Evolutionary conservation across 805 yeast genomes (phyloP), one percentile per base, ranked within the genome.

Genomic region (Zygosaccharomyces gambellarensis): DNA sequence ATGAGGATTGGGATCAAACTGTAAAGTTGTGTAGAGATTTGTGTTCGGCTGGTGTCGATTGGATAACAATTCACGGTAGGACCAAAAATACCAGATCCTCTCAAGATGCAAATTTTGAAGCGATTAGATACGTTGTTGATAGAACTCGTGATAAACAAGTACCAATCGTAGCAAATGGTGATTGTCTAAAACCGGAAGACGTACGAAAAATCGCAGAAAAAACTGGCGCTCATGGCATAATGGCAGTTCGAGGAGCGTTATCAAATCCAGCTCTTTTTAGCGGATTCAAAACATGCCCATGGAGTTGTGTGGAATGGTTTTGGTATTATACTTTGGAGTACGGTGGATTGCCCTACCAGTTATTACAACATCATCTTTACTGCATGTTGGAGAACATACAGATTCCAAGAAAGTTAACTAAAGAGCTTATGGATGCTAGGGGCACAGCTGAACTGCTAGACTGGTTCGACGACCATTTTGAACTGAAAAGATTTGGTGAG

Each of bases 161-260:
- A 0, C 98, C 97, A 0, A 90, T 94, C 1, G 85, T 94, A n/a
- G 97, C 98, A 2, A 94, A 94, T 62, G 99, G 99, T n/a, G 98
- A 94, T 67, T 90, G 96, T 61, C 85, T 85, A 60, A 63, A 77
- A 0, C 68, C 81, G 22, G 70, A 73, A 14, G 96, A 89, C 63
- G 83, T 86, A n/a, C 59, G 71, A 39, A 62, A 65, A 17, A 90
- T 92, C 25, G 79, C 80, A 0, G 70, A 77, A 10, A 64, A 64
- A 45, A 90, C 98, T 0, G 85, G 85, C 1, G 89, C 81, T 36
- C 94, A 88, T 63, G 99, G 98, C 6, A 86, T 94, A 6, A 94
- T 94, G 99, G 85, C 97, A 2, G 99, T 87, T 1, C 72, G 99
- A 53, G 99, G 99, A 0, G 72, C 88, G 2, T 70, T 94, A 45